Evolutionary conservation across 805 yeast species (phyloP).

Genomic region (Myxozyma geophila): DNA sequence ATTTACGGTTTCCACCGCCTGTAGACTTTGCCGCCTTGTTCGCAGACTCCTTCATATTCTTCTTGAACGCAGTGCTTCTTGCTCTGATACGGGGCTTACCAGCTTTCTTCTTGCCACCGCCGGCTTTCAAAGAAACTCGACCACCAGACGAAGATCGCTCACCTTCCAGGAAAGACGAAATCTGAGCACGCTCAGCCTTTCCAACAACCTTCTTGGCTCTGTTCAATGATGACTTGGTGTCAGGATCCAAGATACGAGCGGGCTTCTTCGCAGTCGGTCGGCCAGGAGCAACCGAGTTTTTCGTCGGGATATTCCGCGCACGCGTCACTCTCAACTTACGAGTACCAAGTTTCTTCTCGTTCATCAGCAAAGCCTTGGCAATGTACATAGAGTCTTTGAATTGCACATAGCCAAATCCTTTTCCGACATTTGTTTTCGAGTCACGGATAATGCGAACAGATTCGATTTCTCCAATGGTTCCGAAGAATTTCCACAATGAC

Average conservation of each 20-base stretch:
- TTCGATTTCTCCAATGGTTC: slow-evolving; percentile 71
- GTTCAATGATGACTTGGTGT: slow-evolving; percentile 77
- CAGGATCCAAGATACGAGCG: slow-evolving; percentile 53
- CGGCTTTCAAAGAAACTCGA: slow-evolving; percentile 32
- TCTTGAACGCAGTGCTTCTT: slow-evolving; percentile 57
- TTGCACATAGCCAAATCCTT: slow-evolving; percentile 96
- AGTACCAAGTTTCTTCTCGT: slow-evolving; percentile 62
- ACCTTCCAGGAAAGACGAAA: slow-evolving; percentile 47
- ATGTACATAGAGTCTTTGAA: slow-evolving; percentile 70
- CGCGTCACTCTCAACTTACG: slow-evolving; percentile 80
- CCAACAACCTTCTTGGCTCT: slow-evolving; percentile 77
- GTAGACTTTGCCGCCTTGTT: background rate
- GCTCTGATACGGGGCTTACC: slow-evolving; percentile 61
- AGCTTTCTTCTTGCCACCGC: slow-evolving; percentile 48
- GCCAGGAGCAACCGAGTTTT: slow-evolving; percentile 1
- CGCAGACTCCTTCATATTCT: slow-evolving; percentile 40
- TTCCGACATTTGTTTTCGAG: slow-evolving; percentile 90
- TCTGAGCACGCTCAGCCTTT: slow-evolving; percentile 74
- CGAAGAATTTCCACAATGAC: slow-evolving; percentile 79
- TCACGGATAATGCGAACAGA: slow-evolving; percentile 91
- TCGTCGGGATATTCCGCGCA: slow-evolving; percentile 51
- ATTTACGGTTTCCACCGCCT: background rate
- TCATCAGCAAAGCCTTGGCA: slow-evolving; percentile 75
- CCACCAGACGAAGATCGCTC: slow-evolving; percentile 41
- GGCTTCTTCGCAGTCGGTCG: slow-evolving; percentile 29